Base-by-base conservation (phyloP, 2,329 filamentous ascomycete species). In the Calonectria hawksworthii region DNA sequence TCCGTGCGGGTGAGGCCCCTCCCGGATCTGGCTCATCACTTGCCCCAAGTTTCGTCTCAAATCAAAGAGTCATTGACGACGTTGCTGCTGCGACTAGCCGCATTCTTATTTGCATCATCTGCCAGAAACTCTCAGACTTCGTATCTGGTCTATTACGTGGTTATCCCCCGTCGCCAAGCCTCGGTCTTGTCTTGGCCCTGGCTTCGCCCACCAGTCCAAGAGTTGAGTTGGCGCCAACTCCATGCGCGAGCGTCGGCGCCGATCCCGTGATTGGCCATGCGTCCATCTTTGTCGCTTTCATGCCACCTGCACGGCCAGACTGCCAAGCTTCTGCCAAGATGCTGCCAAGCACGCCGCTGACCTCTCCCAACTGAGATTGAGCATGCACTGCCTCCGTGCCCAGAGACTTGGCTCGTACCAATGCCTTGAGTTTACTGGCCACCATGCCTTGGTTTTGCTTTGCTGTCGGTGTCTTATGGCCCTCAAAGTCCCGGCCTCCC, bases 361-460 rank as follows among this genome's bases (percentile, higher is more conserved):
- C 38, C 36, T 47, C 21, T 47, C 16, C 9, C 28, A 65, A 71
- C 64, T 71, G 75, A 72, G 38, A 71, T 68, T 77, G 67, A 69
- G 34, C 38, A 56, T 80, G 80, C 80, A 81, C 79, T 76, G 80
- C 80, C 80, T 74, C 79, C 75, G 74, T 79, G 79, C 79, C 79
- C 73, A 80, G 79, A 76, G 56, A 26, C 77, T 81, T 79, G 77
- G 79, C 79, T 80, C 77, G 75, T 77, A 80, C 76, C 77, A 68
- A 73, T 38, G 36, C 38, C 34, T 56, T 68, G 74, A 72, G 74
- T 56, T 68, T 69, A 65, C 36, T 68, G 63, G 70, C 50, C 41
- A 54, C 51, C 36, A 50, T 54, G 61, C 34, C 61, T 34, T 36
- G n/a, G 36, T 16, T 28, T 69, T 11, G 28, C 34, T 32, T 63